Evolutionary conservation across 106 monocot genomes (phyloP), one percentile per base, ranked within the genome.

Genomic region (Chionographis japonica): DNA sequence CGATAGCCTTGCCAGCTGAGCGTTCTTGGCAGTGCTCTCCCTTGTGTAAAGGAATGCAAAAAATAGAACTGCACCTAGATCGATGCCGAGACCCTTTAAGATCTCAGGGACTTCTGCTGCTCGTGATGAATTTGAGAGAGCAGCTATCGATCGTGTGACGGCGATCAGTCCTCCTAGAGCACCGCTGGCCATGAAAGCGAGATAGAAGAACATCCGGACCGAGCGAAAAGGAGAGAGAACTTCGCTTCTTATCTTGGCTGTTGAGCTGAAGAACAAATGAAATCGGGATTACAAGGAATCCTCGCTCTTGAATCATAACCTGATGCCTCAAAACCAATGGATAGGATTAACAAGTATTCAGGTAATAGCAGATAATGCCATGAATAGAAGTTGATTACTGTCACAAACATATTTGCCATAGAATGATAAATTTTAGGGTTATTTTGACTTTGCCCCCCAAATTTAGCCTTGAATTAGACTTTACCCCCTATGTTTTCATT

Each of bases 121-220:
- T 81, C 71, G 83, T 60, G 85, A 76, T 62, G 86, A 60, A 77
- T 84, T 78, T 8, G 73, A 36, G 27, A 98, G 60, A 37, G 92
- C 75, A 36, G 79, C 71, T 10, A 87, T 70, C 38, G 87, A 61
- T 35, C 62, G 86, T 51, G 92, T 87, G 56, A 80, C 60, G 15
- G 97, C 67, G 58, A 92, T 97, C 37, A 97, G 65, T 42, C 82
- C 77, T 65, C 97, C 97, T 42, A 92, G 72, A 71, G 68, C 15
- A 49, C 70, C 92, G 71, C 97, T 97, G 50, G 92, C 97, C 11
- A 87, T 89, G 74, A 97, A 97, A 58, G 92, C 89, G 40, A 92
- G 68, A 70, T 97, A 97, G 73, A 97, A 97, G 81, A 92, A 97
- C 97, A 97, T 97, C 52, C 97, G 79, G 8, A 97, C 81, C 1